A percentile compares a stretch with the other conserved stretches of the same genome.
Conservation (phyloP, 2,329 filamentous ascomycete genomes). For the Xylaria multiplex region DNA sequence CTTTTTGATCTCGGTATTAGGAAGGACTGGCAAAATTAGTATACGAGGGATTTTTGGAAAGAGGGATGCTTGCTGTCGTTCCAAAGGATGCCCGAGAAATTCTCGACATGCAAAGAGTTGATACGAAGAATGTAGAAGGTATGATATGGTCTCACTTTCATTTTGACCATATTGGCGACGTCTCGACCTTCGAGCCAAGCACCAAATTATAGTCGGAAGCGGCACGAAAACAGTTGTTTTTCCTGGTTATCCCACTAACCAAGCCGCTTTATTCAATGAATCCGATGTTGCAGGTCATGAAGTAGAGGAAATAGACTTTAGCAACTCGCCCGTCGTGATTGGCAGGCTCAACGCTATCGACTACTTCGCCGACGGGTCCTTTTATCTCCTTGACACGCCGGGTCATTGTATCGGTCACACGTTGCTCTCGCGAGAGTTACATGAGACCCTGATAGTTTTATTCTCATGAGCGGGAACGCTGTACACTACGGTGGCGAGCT, state of each 20-base stretch:
- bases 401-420: slow-evolving; percentile 44
- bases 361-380: slow-evolving; percentile 45
- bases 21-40: slow-evolving; percentile 37
- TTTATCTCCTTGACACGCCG: slow-evolving; percentile 44
- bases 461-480: slow-evolving; percentile 43
- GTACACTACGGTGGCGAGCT: slow-evolving; percentile 42
- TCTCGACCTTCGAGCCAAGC: slow-evolving; percentile 36
- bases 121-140: slow-evolving; percentile 39
- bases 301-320: slow-evolving; percentile 43
- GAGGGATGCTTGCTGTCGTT: not conserved
- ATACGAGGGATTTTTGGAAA: not conserved
- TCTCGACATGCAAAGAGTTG: slow-evolving; percentile 40
- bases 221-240: slow-evolving; percentile 35
- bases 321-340: slow-evolving; percentile 31
- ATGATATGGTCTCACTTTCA: slow-evolving; percentile 45
- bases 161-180: slow-evolving; percentile 42
- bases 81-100: slow-evolving; percentile 40
- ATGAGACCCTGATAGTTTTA: slow-evolving; percentile 45
- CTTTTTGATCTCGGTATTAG: slow-evolving; percentile 43
- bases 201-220: slow-evolving; percentile 41
- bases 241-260: slow-evolving; percentile 40
- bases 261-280: slow-evolving; percentile 31
- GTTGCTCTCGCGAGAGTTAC: slow-evolving; percentile 44
- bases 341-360: slow-evolving; percentile 40
- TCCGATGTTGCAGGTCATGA: slow-evolving; percentile 38